Conservation (phyloP, 2,329 filamentous ascomycete genomes). For the Pseudogymnoascus sp. region DNA sequence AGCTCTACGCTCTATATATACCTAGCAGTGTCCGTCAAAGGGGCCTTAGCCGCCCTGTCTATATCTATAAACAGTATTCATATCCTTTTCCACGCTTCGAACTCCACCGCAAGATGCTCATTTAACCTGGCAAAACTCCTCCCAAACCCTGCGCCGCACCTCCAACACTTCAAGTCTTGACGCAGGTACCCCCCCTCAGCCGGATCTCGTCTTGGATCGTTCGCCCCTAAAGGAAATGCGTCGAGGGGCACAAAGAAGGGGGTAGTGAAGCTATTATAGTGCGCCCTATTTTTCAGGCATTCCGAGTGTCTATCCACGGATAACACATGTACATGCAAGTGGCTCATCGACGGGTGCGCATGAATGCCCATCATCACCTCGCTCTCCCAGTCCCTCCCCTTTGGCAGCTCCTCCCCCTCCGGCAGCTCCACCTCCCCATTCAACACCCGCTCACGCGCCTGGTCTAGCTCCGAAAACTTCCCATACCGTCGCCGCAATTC, state of each 20-base stretch:
- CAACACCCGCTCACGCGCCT: slow-evolving; percentile 55
- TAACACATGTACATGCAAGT: slow-evolving; percentile 84
- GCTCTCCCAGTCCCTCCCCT: slow-evolving; percentile 67
- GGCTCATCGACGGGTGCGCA: slow-evolving; percentile 82
- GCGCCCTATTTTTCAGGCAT: slow-evolving; percentile 68
- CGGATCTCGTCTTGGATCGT: slow-evolving; percentile 56
- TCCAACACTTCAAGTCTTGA: slow-evolving; percentile 71
- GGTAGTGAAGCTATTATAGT: slow-evolving; percentile 88
- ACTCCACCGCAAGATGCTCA: slow-evolving; percentile 66
- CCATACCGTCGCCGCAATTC: slow-evolving; percentile 68
- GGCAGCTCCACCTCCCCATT: slow-evolving; percentile 46
- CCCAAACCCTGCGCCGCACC: slow-evolving; percentile 66
- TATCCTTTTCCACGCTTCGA: slow-evolving; percentile 63
- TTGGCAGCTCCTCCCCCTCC: slow-evolving; percentile 45
- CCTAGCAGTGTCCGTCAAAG: background rate
- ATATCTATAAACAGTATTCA: slow-evolving; percentile 28
- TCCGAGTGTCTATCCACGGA: slow-evolving; percentile 70
- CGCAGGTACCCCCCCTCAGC: slow-evolving; percentile 51
- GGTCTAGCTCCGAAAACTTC: slow-evolving; percentile 53
- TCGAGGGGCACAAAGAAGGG: slow-evolving; percentile 71
- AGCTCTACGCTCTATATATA: background rate
- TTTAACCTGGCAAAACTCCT: slow-evolving; percentile 69
- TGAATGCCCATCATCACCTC: slow-evolving; percentile 77
- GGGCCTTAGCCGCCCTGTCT: background rate
- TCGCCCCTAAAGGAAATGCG: slow-evolving; percentile 65